A percentile compares a stretch with the other conserved stretches of the same genome.
phyloP scores from a whole-genome alignment of 2,329 filamentous ascomycete genomes.

The Xylaria sp. region DNA sequence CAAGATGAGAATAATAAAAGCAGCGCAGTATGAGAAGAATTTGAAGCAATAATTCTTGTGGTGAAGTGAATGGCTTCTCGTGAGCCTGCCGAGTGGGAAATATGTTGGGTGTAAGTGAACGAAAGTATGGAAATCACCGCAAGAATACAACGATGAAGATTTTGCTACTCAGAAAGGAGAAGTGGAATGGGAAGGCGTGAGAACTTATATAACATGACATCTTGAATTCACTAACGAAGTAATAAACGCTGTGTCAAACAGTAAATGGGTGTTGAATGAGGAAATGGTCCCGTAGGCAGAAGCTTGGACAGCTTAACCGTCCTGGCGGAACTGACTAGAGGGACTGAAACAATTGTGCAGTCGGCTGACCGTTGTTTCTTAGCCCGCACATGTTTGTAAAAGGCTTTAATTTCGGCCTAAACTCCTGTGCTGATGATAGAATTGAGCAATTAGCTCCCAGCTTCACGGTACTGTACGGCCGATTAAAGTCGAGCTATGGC shows the following conservation, averaged over 20 bases:
- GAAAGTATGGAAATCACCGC: not conserved
- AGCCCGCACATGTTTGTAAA: not conserved
- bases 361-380: not conserved
- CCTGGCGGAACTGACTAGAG: not conserved
- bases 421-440: not conserved
- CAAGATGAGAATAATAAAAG: not conserved
- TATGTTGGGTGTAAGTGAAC: not conserved
- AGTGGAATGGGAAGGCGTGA: not conserved
- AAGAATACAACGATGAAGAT: constrained; percentile 1
- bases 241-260: not conserved
- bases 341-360: not conserved
- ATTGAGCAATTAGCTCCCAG: constrained; percentile 19
- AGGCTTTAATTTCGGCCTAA: not conserved
- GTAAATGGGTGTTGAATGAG: not conserved
- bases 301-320: not conserved
- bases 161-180: not conserved
- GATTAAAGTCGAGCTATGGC: not conserved
- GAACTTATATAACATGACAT: not conserved
- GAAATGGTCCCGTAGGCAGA: not conserved
- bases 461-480: constrained; percentile 12
- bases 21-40: not conserved
- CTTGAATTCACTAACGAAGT: constrained; percentile 9
- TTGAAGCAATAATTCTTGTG: not conserved
- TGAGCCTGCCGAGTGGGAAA: not conserved
- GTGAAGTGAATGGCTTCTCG: not conserved